A percentile compares a stretch with the other conserved stretches of the same genome.
Evolutionary conservation across 345 rosid genomes (phyloP).

Genomic region (Linum trigynum): DNA sequence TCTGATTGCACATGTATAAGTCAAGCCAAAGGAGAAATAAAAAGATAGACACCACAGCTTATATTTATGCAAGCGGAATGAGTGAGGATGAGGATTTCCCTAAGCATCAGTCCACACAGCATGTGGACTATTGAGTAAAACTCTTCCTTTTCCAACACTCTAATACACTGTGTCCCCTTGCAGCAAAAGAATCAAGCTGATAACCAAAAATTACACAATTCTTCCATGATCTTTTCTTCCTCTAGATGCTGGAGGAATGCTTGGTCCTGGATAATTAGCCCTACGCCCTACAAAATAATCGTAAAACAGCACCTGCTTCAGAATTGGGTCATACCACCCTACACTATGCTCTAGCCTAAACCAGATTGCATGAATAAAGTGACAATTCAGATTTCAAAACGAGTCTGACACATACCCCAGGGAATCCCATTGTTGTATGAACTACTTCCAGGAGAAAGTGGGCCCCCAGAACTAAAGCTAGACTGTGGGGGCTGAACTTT

Average conservation of each 20-base stretch:
- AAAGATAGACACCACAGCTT: slow-evolving; percentile 29
- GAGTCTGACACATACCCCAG: slow-evolving; percentile 65
- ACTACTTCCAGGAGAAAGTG: slow-evolving; percentile 72
- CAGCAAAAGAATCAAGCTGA: slow-evolving; percentile 23
- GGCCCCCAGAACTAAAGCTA: slow-evolving; percentile 47
- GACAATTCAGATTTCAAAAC: not conserved
- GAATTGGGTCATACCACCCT: slow-evolving; percentile 7
- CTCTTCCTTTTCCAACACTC: slow-evolving; percentile 34
- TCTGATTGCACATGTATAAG: slow-evolving; percentile 13
- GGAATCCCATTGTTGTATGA: slow-evolving; percentile 56
- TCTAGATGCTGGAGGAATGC: slow-evolving; percentile 68
- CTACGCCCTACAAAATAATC: slow-evolving; percentile 56
- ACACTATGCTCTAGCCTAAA: slow-evolving; percentile 5
- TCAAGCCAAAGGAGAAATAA: slow-evolving; percentile 7
- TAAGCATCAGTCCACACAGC: slow-evolving; percentile 50
- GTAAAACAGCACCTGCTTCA: slow-evolving; percentile 13
- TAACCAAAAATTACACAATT: slow-evolving; percentile 43
- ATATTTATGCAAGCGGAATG: slow-evolving; percentile 43
- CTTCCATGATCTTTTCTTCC: slow-evolving; percentile 88
- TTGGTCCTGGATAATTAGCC: slow-evolving; percentile 57
- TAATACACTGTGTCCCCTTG: slow-evolving; percentile 34
- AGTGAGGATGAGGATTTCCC: slow-evolving; percentile 36
- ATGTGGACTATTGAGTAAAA: slow-evolving; percentile 45
- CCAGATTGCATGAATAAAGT: not conserved
- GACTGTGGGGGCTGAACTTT: slow-evolving; percentile 63